phyloP scores from a whole-genome alignment of 208 protist species.

The Leishmania guyanensis region DNA sequence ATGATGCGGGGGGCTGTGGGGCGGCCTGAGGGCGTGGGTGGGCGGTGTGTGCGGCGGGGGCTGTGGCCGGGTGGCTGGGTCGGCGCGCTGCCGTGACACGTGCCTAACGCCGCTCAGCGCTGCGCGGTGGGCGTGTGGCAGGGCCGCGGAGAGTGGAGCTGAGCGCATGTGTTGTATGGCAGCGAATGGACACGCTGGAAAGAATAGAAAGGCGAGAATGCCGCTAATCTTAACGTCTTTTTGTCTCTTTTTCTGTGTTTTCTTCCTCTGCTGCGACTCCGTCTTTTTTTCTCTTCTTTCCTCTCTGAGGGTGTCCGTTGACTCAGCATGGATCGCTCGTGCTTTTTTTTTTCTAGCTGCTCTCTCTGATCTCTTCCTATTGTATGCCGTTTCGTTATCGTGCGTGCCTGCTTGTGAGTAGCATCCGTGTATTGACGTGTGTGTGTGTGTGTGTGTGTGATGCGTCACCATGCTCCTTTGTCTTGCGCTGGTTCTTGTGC shows the following conservation, averaged over 20 bases:
- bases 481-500: neutral
- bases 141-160: neutral
- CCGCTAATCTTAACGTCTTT: neutral
- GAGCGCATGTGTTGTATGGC: neutral
- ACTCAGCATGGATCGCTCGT: neutral
- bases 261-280: neutral
- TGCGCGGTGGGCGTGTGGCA: neutral
- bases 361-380: no score
- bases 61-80: neutral
- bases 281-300: no score
- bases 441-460: neutral
- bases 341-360: neutral
- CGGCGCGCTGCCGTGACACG: neutral
- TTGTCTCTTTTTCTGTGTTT: neutral
- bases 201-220: no score
- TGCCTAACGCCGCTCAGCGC: neutral
- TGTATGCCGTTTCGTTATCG: neutral
- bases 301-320: no score
- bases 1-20: no score
- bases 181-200: neutral
- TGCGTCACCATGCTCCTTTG: neutral
- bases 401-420: neutral
- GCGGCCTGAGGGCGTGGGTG: no score
- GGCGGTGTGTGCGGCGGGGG: neutral
- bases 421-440: neutral